Evolutionary conservation across 1,284 basidiomycete species (phyloP).

Genomic region (Cystobasidium sp.): DNA sequence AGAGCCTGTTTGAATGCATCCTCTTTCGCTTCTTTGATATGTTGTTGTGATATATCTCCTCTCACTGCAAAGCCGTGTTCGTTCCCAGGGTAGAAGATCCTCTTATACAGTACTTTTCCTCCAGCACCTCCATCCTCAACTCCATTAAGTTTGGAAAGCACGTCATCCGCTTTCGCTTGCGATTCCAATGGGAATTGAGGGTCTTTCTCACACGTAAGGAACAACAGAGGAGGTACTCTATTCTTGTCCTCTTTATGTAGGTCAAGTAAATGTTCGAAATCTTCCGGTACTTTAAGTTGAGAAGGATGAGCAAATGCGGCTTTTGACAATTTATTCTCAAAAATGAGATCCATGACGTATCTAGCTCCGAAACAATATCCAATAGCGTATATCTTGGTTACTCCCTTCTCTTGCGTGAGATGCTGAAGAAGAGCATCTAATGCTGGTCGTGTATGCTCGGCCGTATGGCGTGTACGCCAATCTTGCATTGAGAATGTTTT

Average conservation of each 20-base stretch:
- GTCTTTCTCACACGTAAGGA: slow-evolving; percentile 10
- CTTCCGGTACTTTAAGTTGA: slow-evolving; percentile 1
- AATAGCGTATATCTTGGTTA: background rate
- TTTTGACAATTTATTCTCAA: background rate
- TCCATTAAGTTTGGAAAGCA: background rate
- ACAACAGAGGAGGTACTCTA: background rate
- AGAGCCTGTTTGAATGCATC: slow-evolving; percentile 24
- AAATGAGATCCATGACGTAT: slow-evolving; percentile 3
- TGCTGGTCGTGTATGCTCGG: background rate
- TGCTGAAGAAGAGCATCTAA: background rate
- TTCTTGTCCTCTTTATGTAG: background rate
- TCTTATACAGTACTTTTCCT: background rate
- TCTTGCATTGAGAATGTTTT: slow-evolving; percentile 12
- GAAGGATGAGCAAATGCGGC: slow-evolving; percentile 17
- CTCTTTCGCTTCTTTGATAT: slow-evolving; percentile 23
- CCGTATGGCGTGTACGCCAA: slow-evolving; percentile 8
- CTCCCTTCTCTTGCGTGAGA: background rate
- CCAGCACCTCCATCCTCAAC: background rate
- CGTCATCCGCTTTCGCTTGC: background rate
- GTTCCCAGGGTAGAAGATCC: slow-evolving; percentile 11
- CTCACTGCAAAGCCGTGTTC: slow-evolving; percentile 26
- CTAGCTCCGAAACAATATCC: slow-evolving; percentile 19
- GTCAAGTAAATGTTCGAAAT: background rate
- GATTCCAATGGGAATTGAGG: background rate
- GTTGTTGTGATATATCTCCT: slow-evolving; percentile 7